Evolutionary conservation across 768 basidiomycete species (phyloP), one percentile per base, ranked within the genome.

Genomic region (Crassisporium funariophilum): DNA sequence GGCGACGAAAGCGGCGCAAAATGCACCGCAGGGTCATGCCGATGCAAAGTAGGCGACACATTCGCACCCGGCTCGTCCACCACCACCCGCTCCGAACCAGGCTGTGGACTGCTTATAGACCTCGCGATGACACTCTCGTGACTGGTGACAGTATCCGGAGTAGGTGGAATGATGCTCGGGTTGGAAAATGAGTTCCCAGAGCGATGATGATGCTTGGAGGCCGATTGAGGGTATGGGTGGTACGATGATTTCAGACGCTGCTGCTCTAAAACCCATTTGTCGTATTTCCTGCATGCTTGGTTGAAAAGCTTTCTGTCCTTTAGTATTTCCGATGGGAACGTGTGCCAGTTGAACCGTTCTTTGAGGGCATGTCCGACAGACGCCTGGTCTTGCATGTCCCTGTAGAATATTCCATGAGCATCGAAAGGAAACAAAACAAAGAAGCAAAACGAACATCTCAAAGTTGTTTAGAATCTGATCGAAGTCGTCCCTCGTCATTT

Each of bases 311-410:
- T 77, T 37, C 82, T 79, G 44, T 81, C 79, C 22, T 66, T 60
- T 8, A 79, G 72, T 7, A 71, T 66, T 19, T 71, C 59, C 0
- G 71, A 65, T 10, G 70, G 57, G 12, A 73, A 65, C 8, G 69
- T 58, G 21, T 61, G 54, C 79, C 84, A 83, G 35, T 67, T 64
- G 49, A 83, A 78, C 4, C 74, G 69, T 20, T 78, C 73, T 41
- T 74, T 62, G 7, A 83, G 63, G 3, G 72, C 68, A 46, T 61
- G 57, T 23, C 72, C 70, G 5, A 83, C 60, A 6, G 69, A 69
- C 53, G 79, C 79, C 55, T 76, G 74, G 51, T 84, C 79, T 52
- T 75, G 70, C 84, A 86, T 86, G 59, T 85, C 85, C 60, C 84
- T 87, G 52, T 21, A 43, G 40, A 41, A 35, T 29, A 47, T 35